phyloP scores from a whole-genome alignment of 257 asterid species.

The Nicotiana paniculata region DNA sequence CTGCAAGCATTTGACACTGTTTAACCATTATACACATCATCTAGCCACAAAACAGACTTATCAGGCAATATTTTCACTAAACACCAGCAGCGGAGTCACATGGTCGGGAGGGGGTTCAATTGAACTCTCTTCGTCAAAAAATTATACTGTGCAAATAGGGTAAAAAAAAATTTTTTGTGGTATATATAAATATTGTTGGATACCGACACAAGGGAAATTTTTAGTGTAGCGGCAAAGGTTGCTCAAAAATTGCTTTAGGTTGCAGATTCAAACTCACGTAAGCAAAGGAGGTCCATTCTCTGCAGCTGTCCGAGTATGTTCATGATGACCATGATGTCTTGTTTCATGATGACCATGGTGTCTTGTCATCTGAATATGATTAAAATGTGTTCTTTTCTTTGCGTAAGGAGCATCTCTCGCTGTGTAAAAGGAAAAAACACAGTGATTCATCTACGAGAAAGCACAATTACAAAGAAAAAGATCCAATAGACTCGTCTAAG shows the following conservation, averaged over 20 bases:
- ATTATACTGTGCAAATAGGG: not conserved
- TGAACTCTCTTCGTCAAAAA: not conserved
- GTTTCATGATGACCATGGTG: conserved; percentile 37
- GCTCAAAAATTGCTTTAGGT: not conserved
- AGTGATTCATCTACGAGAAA: not conserved
- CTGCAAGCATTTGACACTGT: not conserved
- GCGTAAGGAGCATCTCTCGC: conserved; percentile 98
- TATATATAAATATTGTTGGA: not conserved
- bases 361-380: conserved; percentile 75
- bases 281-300: conserved; percentile 71
- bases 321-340: conserved; percentile 12
- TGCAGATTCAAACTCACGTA: conserved; percentile 8
- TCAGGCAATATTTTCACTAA: not conserved
- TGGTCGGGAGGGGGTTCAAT: not conserved
- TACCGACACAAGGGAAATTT: not conserved
- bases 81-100: not conserved
- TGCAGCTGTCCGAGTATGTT: conserved; percentile 66
- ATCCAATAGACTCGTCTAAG: not conserved
- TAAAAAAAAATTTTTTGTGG: too few relatives aligned
- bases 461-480: not conserved
- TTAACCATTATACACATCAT: not conserved
- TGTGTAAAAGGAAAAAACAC: conserved; percentile 14
- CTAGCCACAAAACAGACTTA: not conserved
- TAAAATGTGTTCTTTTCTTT: conserved; percentile 67
- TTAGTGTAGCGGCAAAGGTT: not conserved